phyloP scores from a whole-genome alignment of 257 asterid species.

The Solanum peruvianum region DNA sequence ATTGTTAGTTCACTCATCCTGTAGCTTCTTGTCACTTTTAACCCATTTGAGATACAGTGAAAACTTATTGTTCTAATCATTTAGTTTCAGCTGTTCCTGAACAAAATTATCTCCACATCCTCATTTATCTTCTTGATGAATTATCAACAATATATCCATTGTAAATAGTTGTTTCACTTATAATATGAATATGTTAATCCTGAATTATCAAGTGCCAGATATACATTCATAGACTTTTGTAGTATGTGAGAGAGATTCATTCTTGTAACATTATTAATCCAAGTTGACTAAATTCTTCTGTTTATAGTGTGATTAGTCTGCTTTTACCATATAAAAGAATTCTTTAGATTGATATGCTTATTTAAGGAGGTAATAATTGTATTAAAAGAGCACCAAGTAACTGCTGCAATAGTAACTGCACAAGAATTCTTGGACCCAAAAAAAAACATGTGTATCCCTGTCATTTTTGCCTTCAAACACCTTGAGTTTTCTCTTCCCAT shows the following conservation, averaged over 20 bases:
- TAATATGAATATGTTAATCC: not conserved
- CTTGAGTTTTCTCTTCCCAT: not conserved
- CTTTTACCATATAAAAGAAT: not conserved
- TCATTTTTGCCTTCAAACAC: not conserved
- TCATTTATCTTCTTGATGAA: not conserved
- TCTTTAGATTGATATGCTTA: not conserved
- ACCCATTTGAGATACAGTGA: not conserved
- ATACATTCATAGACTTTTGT: not conserved
- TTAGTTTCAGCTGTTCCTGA: not conserved
- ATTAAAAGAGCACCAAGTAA: not conserved
- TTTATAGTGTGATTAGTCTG: not conserved
- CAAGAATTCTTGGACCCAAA: not conserved
- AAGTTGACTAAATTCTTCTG: not conserved
- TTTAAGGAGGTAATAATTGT: not conserved
- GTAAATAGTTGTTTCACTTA: not conserved
- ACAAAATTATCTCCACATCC: not conserved
- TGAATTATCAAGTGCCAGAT: not conserved
- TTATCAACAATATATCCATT: not conserved
- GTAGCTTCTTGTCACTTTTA: not conserved
- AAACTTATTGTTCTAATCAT: not conserved
- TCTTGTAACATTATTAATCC: not conserved
- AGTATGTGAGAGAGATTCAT: not conserved
- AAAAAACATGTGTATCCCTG: not conserved
- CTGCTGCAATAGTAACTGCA: not conserved
- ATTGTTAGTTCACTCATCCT: not conserved